These are phyloP conservation scores for Ceratobasidium papillatum DNA, from an alignment of 1,284 basidiomycete genomes.

Conservation along the genomic window DNA sequence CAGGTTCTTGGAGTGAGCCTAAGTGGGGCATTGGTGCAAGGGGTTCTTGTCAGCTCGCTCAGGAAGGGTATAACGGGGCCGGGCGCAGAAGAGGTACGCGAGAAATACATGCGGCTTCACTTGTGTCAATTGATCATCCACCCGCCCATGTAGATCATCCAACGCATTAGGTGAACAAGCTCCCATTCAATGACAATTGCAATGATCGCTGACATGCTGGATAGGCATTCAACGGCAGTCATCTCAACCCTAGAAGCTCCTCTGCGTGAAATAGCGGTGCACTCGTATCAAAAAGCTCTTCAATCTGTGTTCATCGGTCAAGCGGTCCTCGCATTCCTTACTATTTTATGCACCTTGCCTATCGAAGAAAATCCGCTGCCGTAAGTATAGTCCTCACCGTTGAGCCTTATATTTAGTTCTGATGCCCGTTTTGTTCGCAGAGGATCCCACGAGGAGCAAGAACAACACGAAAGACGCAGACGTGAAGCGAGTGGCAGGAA, in stretches of 20 bases:
- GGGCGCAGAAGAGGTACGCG: constrained; percentile 69
- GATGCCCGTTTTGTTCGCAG: constrained; percentile 52
- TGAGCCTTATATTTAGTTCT: neutral
- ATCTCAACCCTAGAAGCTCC: constrained; percentile 75
- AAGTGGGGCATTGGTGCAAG: constrained; percentile 82
- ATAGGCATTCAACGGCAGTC: constrained; percentile 73
- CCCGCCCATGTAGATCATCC: constrained; percentile 36
- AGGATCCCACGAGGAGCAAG: constrained; percentile 68
- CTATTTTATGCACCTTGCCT: constrained; percentile 70
- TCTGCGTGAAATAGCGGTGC: constrained; percentile 73
- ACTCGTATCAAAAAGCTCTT: constrained; percentile 85
- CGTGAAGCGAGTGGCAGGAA: constrained; percentile 14
- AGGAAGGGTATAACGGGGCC: constrained; percentile 77
- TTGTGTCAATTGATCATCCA: neutral
- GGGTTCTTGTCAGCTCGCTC: constrained; percentile 72
- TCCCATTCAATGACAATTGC: neutral
- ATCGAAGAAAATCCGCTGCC: constrained; percentile 79
- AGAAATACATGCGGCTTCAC: neutral
- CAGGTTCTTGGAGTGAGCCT: constrained; percentile 90
- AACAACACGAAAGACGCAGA: constrained; percentile 42
- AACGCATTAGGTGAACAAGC: constrained; percentile 43
- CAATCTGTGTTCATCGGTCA: constrained; percentile 86
- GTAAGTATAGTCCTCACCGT: constrained; percentile 56
- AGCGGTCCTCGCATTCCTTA: constrained; percentile 68
- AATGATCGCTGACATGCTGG: neutral